Conservation (phyloP, 164 flowering plant genomes). For the Stephania japonica region DNA sequence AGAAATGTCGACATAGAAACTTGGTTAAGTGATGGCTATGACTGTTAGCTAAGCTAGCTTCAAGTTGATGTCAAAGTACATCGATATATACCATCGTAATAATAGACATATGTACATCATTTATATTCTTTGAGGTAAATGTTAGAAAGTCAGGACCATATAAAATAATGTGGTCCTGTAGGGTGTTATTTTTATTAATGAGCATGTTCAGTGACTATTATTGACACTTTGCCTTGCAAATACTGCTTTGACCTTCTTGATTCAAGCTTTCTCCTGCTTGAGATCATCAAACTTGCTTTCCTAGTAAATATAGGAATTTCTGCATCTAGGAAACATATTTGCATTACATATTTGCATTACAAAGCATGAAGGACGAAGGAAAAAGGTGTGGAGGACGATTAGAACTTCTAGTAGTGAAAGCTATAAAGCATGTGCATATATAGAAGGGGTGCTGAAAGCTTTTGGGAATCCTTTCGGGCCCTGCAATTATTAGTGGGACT, state of each 20-base stretch:
- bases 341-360: not conserved
- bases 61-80: not conserved
- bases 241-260: not conserved
- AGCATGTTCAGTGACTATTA: not conserved
- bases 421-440: not conserved
- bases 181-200: not conserved
- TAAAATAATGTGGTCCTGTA: not conserved
- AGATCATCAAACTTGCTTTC: not conserved
- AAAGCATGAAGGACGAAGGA: not conserved
- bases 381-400: slow-evolving; percentile 1
- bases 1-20: not conserved
- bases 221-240: not conserved
- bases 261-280: not conserved
- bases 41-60: not conserved
- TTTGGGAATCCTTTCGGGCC: slow-evolving; percentile 7
- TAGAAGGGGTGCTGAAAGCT: not conserved
- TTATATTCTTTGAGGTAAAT: not conserved
- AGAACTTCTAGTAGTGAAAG: not conserved
- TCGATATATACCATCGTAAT: not conserved
- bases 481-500: slow-evolving; percentile 17
- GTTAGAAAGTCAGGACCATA: not conserved
- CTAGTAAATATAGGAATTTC: not conserved
- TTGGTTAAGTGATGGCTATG: not conserved
- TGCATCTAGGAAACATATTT: not conserved
- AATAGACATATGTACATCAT: not conserved